Percentiles rank a stretch among this genome's conserved stretches.
These are phyloP conservation scores for Cladosporium sp. DNA, from an alignment of 2,329 filamentous ascomycete genomes.

Conservation along the genomic window DNA sequence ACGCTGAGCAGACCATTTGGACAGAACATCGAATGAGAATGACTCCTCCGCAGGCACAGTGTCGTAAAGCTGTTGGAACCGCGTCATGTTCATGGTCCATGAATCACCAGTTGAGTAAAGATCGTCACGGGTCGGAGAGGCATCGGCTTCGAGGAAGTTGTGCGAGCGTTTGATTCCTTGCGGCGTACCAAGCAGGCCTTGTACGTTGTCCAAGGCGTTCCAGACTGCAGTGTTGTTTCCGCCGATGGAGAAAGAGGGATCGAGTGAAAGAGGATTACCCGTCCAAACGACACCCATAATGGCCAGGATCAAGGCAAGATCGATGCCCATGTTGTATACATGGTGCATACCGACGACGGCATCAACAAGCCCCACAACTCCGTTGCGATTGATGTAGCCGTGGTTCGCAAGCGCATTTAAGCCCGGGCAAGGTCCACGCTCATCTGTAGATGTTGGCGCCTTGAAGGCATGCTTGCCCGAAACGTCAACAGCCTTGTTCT, in stretches of 20 bases:
- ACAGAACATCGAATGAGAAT: conserved; percentile 28
- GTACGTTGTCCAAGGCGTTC: conserved; percentile 35
- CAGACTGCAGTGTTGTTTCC: conserved; percentile 24
- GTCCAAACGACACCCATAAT: conserved; percentile 29
- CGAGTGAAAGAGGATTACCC: conserved; percentile 38
- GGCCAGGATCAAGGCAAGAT: conserved; percentile 27
- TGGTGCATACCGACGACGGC: conserved; percentile 15
- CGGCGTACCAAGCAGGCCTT: conserved; percentile 23
- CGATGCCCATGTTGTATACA: conserved; percentile 28
- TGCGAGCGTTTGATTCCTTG: conserved; percentile 45
- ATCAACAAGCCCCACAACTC: conserved; percentile 26
- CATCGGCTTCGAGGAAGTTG: conserved; percentile 53
- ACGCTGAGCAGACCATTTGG: conserved; percentile 24
- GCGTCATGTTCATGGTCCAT: conserved; percentile 48
- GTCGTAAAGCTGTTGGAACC: conserved; percentile 46
- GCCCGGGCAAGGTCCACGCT: conserved; percentile 19
- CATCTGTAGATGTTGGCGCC: conserved; percentile 13
- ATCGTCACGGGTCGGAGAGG: conserved; percentile 49
- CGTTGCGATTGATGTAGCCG: conserved; percentile 25
- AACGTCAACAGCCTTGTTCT: conserved; percentile 13
- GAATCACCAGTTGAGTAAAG: conserved; percentile 46
- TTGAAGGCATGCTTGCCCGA: conserved; percentile 14
- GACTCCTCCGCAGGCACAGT: conserved; percentile 17
- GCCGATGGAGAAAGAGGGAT: conserved; percentile 29
- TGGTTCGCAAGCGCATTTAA: conserved; percentile 28